Conservation (phyloP, 768 basidiomycete genomes). For the Termitomyces sp. region DNA sequence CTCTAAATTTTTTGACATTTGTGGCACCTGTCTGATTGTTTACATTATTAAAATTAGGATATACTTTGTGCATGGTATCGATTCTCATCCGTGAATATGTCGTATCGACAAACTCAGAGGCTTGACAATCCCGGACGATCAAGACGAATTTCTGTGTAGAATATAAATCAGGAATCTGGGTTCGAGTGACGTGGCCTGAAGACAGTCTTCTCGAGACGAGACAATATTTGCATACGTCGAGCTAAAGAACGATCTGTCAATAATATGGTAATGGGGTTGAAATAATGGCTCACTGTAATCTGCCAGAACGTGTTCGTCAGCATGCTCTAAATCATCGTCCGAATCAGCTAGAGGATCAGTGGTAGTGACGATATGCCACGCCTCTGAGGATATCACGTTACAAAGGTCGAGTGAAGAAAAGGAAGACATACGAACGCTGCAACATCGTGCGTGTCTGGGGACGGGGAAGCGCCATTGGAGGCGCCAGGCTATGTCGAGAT, state of each 20-base stretch:
- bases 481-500: constrained; percentile 7
- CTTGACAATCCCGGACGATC: not conserved
- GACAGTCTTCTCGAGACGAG: constrained; percentile 7
- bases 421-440: constrained; percentile 30
- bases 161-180: not conserved
- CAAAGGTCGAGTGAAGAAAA: constrained; percentile 5
- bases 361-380: constrained; percentile 63
- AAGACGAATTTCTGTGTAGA: not conserved
- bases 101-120: not conserved
- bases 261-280: not conserved
- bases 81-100: not conserved
- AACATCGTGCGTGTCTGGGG: constrained; percentile 40
- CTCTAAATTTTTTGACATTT: constrained; percentile 2
- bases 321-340: constrained; percentile 55
- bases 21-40: not conserved
- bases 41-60: constrained; percentile 6
- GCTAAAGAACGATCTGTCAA: constrained; percentile 26
- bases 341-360: constrained; percentile 70
- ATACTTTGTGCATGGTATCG: constrained; percentile 8
- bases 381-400: constrained; percentile 42
- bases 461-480: constrained; percentile 24
- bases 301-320: constrained; percentile 56
- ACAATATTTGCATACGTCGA: constrained; percentile 35
- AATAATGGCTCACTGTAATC: constrained; percentile 56
- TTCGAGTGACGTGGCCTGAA: constrained; percentile 1